Percentiles rank a stretch among this genome's conserved stretches.
phyloP scores from a whole-genome alignment of 352 stramenopile species.

The Aphanomyces cochlioides region DNA sequence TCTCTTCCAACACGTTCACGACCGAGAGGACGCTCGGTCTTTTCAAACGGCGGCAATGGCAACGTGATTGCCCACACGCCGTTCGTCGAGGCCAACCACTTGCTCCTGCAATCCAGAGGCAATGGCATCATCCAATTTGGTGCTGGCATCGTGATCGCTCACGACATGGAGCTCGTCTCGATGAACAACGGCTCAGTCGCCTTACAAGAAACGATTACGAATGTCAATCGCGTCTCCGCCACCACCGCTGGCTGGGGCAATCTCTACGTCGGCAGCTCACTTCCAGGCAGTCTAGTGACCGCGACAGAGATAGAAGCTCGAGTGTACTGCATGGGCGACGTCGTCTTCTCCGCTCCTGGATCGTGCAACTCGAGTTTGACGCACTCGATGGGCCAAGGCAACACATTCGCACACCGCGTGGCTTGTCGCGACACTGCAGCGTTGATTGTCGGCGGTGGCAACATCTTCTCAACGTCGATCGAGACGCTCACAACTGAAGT shows the following conservation, averaged over 20 bases:
- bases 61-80: conserved; percentile 52
- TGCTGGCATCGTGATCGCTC: neutral
- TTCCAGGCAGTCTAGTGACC: neutral
- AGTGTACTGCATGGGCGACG: neutral
- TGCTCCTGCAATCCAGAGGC: neutral
- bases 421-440: neutral
- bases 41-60: conserved; percentile 49
- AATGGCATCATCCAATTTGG: neutral
- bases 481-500: neutral
- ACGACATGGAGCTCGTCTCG: neutral
- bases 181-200: neutral
- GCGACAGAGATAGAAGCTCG: neutral
- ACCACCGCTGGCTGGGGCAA: neutral
- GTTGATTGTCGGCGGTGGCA: neutral
- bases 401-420: neutral
- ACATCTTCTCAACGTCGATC: neutral
- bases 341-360: neutral
- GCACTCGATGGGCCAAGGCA: neutral
- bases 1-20: neutral
- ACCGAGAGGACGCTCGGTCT: conserved; percentile 36
- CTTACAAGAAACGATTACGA: neutral
- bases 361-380: neutral
- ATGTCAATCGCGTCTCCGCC: neutral
- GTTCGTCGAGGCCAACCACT: conserved; percentile 45
- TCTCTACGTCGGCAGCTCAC: neutral